phyloP scores from a whole-genome alignment of 768 basidiomycete species.

The Termitomyces sp. region DNA sequence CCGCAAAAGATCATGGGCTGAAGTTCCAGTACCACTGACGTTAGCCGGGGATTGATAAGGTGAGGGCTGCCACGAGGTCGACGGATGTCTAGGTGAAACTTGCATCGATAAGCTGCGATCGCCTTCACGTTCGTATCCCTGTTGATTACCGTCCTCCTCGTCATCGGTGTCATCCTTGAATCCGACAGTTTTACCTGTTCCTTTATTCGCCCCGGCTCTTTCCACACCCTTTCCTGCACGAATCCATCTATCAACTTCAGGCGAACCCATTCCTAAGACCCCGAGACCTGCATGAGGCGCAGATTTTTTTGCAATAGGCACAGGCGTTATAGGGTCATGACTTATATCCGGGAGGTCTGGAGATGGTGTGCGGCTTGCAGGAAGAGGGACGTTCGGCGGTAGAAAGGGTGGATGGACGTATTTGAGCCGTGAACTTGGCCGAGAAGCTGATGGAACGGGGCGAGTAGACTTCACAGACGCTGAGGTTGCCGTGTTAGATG shows the following conservation, averaged over 20 bases:
- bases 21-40: constrained; percentile 15
- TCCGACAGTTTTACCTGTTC: constrained; percentile 12
- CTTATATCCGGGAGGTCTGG: constrained; percentile 34
- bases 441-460: constrained; percentile 11
- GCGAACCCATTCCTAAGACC: constrained; percentile 43
- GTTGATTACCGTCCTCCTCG: constrained; percentile 17
- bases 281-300: constrained; percentile 13
- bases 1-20: constrained; percentile 57
- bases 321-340: constrained; percentile 28
- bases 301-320: constrained; percentile 19
- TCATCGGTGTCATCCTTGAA: constrained; percentile 11
- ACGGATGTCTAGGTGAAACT: constrained; percentile 48
- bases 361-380: constrained; percentile 33
- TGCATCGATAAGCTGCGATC: constrained; percentile 45
- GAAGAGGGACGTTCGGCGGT: constrained; percentile 7
- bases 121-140: constrained; percentile 20
- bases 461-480: constrained; percentile 12
- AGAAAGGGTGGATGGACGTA: constrained; percentile 18
- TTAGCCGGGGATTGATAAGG: constrained; percentile 27
- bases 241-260: constrained; percentile 51
- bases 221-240: constrained; percentile 30
- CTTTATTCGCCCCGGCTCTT: not conserved
- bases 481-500: constrained; percentile 9
- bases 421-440: constrained; percentile 25
- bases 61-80: constrained; percentile 34